Evolutionary conservation across 2,329 filamentous ascomycete species (phyloP).

Genomic region (Gnomoniopsis smithogilvyi): DNA sequence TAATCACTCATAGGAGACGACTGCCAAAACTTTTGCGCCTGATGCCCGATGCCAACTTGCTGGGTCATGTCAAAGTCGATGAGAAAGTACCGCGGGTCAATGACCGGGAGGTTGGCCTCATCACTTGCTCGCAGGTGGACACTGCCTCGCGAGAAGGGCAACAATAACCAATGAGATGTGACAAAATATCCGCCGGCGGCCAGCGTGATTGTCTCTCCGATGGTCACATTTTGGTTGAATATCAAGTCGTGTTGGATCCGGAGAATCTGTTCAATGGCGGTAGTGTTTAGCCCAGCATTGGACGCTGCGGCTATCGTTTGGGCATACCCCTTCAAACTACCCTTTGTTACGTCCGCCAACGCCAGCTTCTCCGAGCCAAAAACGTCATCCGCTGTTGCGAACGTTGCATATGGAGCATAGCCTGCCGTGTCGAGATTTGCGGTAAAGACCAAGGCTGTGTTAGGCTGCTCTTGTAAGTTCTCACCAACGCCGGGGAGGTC

Average conservation of each 20-base stretch:
- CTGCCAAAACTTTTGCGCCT: conserved; percentile 29
- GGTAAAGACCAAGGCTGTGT: conserved; percentile 24
- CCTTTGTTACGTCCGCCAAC: conserved; percentile 21
- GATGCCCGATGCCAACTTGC: conserved; percentile 26
- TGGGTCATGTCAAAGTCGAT: conserved; percentile 33
- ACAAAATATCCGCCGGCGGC: conserved; percentile 27
- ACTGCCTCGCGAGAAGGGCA: conserved; percentile 38
- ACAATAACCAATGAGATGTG: conserved; percentile 34
- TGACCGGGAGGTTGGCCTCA: conserved; percentile 30
- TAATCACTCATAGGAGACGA: conserved; percentile 24
- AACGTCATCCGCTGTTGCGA: conserved; percentile 27
- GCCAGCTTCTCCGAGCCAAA: conserved; percentile 24
- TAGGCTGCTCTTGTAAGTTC: conserved; percentile 39
- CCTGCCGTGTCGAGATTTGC: conserved; percentile 21
- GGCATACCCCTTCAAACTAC: conserved; percentile 22
- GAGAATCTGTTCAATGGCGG: conserved; percentile 37
- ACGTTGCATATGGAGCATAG: conserved; percentile 25
- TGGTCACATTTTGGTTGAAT: conserved; percentile 40
- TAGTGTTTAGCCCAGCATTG: conserved; percentile 14
- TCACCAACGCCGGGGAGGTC: conserved; percentile 32
- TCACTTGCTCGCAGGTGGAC: conserved; percentile 37
- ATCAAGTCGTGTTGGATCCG: conserved; percentile 45
- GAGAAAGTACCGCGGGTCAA: conserved; percentile 34
- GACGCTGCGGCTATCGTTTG: neutral
- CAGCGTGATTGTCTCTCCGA: conserved; percentile 44